Conservation (phyloP, 345 rosid species). For the Barbarea vulgaris region DNA sequence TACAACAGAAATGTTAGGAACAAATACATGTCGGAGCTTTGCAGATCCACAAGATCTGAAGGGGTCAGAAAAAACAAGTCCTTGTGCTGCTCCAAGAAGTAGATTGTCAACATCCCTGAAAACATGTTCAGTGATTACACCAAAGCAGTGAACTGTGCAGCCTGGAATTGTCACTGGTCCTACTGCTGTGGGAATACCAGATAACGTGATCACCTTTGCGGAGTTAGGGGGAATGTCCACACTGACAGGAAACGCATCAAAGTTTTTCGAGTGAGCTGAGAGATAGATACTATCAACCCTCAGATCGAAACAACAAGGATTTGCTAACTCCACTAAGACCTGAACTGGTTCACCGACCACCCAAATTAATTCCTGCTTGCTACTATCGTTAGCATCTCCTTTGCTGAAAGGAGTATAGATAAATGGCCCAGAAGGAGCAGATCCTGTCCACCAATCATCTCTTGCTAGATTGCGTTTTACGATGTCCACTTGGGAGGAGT, state of each 20-base stretch:
- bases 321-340: conserved; percentile 97
- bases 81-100: conserved; percentile 97
- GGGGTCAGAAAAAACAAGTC: conserved; percentile 98
- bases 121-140: conserved; percentile 90
- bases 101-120: conserved; percentile 95
- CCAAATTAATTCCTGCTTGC: conserved; percentile 90
- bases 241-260: conserved; percentile 92
- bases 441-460: conserved; percentile 98
- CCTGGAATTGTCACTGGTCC: conserved; percentile 85
- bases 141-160: conserved; percentile 94
- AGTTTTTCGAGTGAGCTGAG: conserved; percentile 80
- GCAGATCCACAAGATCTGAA: conserved; percentile 93
- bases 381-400: conserved; percentile 71
- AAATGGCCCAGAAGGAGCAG: conserved; percentile 98
- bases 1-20: conserved; percentile 82
- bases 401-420: conserved; percentile 98
- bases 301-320: conserved; percentile 94
- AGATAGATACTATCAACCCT: conserved; percentile 94
- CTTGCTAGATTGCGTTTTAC: conserved; percentile 82
- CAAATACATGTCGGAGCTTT: conserved; percentile 70
- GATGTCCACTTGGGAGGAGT: conserved; percentile 79
- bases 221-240: conserved; percentile 92
- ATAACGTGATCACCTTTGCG: conserved; percentile 90
- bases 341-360: conserved; percentile 97
- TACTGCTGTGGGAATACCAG: conserved; percentile 89